Evolutionary conservation across 805 yeast genomes (phyloP), one percentile per base, ranked within the genome.

Genomic region (Metschnikowia corniflorae): DNA sequence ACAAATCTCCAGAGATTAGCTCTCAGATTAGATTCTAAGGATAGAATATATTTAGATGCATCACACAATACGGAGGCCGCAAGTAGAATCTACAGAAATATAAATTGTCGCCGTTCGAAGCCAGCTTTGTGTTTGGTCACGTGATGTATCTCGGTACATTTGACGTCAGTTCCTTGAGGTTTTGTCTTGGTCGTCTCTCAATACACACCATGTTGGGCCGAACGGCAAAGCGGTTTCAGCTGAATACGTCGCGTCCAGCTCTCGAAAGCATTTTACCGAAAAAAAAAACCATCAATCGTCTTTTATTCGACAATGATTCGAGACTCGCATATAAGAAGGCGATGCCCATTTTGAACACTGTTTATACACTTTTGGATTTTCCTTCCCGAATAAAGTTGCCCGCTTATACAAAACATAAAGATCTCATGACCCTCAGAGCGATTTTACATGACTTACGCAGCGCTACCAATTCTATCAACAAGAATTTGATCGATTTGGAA

Each of bases 251-350:
- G 4, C 29, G 64, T 20, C 68, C 70, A 0, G 37, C 49, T 2
- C 54, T 65, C 8, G 27, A 36, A 16, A 30, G 54, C 5, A 43
- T 68, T 19, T 70, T 84, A 7, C 93, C 94, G 5, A 65, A 73
- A 15, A 75, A 75, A 54, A 73, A 72, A 39, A 60, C 73, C 16
- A 55, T 82, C 32, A 81, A 80, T 44, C 61, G 76, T 33, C 64
- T 80, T 14, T 62, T 84, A 6, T 84, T 83, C 53, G 89, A 84
- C 50, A 65, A 77, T 43, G 85, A 82, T 54, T 68, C 83, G 29
- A 60, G 77, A 31, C 63, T 78, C 26, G 66, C 78, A 1, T 77
- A 73, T 45, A 57, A 58, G 9, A 78, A 76, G 50, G 68, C 79
- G 20, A 51, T 78, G 27, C 80, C 82, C 1, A 68, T 77, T 0